phyloP scores from a whole-genome alignment of 306 rosid species.

The Cicer pinnatifidum region DNA sequence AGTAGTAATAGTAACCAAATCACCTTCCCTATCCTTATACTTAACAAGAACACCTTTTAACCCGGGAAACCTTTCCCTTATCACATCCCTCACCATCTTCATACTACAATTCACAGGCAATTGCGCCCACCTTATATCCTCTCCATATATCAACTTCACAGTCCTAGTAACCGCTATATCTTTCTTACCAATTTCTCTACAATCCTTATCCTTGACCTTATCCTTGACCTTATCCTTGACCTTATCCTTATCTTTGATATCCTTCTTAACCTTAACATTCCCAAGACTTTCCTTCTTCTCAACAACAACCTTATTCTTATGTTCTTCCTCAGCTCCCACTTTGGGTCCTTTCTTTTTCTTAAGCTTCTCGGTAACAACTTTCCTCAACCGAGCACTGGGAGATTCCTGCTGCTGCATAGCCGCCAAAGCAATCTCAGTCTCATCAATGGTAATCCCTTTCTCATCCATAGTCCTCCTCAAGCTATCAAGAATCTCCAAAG shows the following conservation, averaged over 20 bases:
- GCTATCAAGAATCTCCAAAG: slow-evolving; percentile 71
- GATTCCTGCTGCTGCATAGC: slow-evolving; percentile 49
- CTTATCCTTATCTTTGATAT: slow-evolving; percentile 24
- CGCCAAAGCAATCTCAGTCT: slow-evolving; percentile 64
- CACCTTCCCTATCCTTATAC: slow-evolving; percentile 86
- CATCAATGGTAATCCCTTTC: slow-evolving; percentile 67
- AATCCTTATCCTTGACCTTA: slow-evolving; percentile 28
- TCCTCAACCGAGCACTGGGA: slow-evolving; percentile 48
- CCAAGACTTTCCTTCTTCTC: slow-evolving; percentile 52
- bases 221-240: background rate
- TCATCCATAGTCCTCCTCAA: slow-evolving; percentile 59
- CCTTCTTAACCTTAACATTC: slow-evolving; percentile 47
- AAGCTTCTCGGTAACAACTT: slow-evolving; percentile 67
- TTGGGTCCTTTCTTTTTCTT: slow-evolving; percentile 65
- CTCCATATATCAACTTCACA: slow-evolving; percentile 85
- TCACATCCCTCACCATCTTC: slow-evolving; percentile 63
- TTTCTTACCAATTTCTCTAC: slow-evolving; percentile 36
- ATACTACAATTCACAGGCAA: slow-evolving; percentile 76
- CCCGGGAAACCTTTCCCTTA: slow-evolving; percentile 72
- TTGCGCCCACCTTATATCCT: slow-evolving; percentile 88
- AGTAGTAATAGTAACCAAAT: slow-evolving; percentile 84
- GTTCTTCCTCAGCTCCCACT: slow-evolving; percentile 56
- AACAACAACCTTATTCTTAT: slow-evolving; percentile 42
- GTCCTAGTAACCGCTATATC: slow-evolving; percentile 64
- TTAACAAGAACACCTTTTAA: slow-evolving; percentile 83